Evolutionary conservation across 2,329 filamentous ascomycete genomes (phyloP).

Genomic region (Hymenotorrendiella dingleyae): DNA sequence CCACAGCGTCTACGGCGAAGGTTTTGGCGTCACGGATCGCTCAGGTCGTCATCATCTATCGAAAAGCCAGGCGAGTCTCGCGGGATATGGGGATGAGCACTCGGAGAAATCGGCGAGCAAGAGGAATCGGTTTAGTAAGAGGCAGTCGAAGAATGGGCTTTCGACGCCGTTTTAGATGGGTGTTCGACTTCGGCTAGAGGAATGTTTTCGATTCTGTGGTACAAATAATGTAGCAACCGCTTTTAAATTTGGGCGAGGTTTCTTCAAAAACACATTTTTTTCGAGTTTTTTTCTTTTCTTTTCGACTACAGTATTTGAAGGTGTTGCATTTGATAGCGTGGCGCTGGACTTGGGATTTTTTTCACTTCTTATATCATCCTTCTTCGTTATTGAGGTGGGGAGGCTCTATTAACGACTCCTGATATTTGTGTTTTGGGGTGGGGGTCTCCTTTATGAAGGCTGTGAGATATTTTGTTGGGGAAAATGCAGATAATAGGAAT

Average conservation of each 20-base stretch:
- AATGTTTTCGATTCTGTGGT: too few species aligned
- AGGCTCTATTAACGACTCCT: too few species aligned
- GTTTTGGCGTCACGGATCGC: slow-evolving; percentile 46
- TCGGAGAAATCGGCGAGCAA: slow-evolving; percentile 39
- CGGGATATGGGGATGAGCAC: slow-evolving; percentile 32
- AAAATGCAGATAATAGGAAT: too few species aligned
- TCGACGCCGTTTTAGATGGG: slow-evolving; percentile 50
- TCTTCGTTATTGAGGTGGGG: too few species aligned
- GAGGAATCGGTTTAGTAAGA: slow-evolving; percentile 75
- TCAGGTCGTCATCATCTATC: slow-evolving; percentile 51
- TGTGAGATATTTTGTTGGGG: too few species aligned
- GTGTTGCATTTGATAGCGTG: slow-evolving; percentile 34
- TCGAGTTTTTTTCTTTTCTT: too few species aligned
- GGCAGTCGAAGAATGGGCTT: slow-evolving; percentile 90
- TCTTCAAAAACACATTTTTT: slow-evolving; percentile 9
- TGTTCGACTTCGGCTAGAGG: too few species aligned
- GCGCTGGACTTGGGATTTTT: slow-evolving; percentile 25
- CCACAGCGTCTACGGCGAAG: slow-evolving; percentile 46
- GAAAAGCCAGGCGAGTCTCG: slow-evolving; percentile 51
- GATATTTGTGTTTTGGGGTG: too few species aligned
- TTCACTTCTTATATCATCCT: slow-evolving; percentile 27
- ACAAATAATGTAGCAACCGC: neutral
- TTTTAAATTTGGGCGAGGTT: neutral
- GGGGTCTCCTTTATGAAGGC: too few species aligned
- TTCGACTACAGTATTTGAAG: too few species aligned